phyloP scores from a whole-genome alignment of 2,329 filamentous ascomycete genomes.

The Didymella arachidicola region DNA sequence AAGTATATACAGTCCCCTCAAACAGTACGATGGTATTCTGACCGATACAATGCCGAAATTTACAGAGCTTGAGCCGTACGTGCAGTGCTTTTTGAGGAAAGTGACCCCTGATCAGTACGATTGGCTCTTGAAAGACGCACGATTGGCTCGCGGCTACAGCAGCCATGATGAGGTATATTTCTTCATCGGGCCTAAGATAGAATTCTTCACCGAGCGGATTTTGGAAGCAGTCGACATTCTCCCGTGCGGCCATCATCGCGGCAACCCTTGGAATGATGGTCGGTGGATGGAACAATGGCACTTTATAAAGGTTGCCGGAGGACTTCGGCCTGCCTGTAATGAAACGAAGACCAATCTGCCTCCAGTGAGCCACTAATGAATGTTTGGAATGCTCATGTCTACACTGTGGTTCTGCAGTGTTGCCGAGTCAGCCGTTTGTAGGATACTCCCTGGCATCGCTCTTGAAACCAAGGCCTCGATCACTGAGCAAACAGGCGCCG shows the following conservation, averaged over 20 bases:
- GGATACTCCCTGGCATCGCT: background rate
- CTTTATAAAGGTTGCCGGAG: background rate
- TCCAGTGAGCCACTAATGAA: background rate
- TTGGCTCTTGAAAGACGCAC: background rate
- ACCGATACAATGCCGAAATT: background rate
- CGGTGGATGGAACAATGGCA: background rate
- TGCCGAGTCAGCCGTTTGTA: background rate
- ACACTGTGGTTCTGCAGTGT: background rate
- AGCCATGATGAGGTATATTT: background rate
- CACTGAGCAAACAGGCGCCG: background rate
- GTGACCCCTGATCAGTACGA: background rate
- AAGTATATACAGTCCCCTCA: background rate
- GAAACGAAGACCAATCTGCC: background rate
- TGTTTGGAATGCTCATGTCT: background rate
- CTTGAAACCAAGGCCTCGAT: background rate
- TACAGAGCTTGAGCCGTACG: background rate
- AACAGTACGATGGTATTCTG: background rate
- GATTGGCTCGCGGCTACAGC: background rate
- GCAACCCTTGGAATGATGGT: background rate
- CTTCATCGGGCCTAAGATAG: background rate
- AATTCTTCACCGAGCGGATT: background rate
- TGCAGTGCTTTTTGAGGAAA: background rate
- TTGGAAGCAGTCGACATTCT: background rate
- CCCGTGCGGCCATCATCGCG: background rate
- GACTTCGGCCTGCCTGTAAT: background rate